Conservation (phyloP, 2,329 filamentous ascomycete species). For the Rhynchosporium graminicola region DNA sequence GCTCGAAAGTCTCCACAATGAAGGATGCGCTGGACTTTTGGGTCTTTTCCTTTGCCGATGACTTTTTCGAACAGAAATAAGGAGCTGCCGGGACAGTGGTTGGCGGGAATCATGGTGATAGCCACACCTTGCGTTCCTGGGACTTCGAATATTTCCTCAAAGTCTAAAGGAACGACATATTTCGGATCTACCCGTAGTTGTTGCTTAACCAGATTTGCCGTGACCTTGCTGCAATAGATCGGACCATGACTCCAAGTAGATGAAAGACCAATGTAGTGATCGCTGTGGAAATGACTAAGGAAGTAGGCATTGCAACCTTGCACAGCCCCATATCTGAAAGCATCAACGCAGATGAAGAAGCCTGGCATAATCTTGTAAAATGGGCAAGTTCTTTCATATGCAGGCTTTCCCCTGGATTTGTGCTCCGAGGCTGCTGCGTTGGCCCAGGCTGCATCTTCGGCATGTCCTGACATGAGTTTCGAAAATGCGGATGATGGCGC, state of each 20-base stretch:
- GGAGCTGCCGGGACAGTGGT: slow-evolving; percentile 94
- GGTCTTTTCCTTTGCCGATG: slow-evolving; percentile 58
- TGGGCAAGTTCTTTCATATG: slow-evolving; percentile 87
- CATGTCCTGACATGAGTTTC: slow-evolving; percentile 89
- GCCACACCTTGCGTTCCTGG: slow-evolving; percentile 79
- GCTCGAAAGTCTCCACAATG: slow-evolving; percentile 97
- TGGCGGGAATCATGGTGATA: slow-evolving; percentile 94
- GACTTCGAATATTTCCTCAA: slow-evolving; percentile 76
- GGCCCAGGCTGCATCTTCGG: slow-evolving; percentile 88
- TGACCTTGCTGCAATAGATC: slow-evolving; percentile 94
- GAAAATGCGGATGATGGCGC: slow-evolving; percentile 74
- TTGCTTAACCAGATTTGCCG: slow-evolving; percentile 82
- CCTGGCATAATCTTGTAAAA: slow-evolving; percentile 99
- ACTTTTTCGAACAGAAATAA: slow-evolving; percentile 89
- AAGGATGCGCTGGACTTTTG: slow-evolving; percentile 73
- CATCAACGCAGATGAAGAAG: slow-evolving; percentile 90
- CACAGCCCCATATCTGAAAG: slow-evolving; percentile 92
- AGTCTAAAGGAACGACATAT: slow-evolving; percentile 83
- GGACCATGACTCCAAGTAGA: slow-evolving; percentile 89
- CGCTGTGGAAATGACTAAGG: slow-evolving; percentile 95
- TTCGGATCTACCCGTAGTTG: slow-evolving; percentile 84
- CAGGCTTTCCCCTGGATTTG: slow-evolving; percentile 77
- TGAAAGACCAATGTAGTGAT: slow-evolving; percentile 92
- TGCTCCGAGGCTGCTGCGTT: slow-evolving; percentile 78
- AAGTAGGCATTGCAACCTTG: slow-evolving; percentile 94